These are phyloP conservation scores for Phytophthora fragariae DNA, from an alignment of 352 stramenopile species.

Conservation along the genomic window DNA sequence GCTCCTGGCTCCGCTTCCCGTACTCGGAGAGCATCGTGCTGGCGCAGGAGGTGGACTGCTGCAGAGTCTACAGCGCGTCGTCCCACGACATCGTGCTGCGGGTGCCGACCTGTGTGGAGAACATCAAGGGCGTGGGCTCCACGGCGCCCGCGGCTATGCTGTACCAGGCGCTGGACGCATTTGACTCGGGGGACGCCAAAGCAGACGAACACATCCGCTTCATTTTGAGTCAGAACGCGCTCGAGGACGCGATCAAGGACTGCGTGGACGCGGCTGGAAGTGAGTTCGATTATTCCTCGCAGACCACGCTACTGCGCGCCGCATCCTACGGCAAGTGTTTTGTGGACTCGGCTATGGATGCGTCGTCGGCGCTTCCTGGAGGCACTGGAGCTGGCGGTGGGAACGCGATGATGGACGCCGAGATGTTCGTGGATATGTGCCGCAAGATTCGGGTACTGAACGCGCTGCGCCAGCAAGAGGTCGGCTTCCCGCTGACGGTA, in stretches of 20 bases:
- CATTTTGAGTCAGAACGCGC: constrained; percentile 80
- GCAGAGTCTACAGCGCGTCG: constrained; percentile 73
- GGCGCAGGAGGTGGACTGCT: constrained; percentile 75
- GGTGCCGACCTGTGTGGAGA: constrained; percentile 85
- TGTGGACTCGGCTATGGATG: constrained; percentile 71
- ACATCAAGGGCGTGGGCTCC: constrained; percentile 89
- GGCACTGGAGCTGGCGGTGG: constrained; percentile 21
- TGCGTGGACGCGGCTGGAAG: constrained; percentile 87
- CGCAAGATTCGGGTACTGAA: constrained; percentile 93
- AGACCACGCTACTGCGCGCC: constrained; percentile 84
- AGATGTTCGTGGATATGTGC: constrained; percentile 91
- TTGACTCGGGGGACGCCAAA: constrained; percentile 88
- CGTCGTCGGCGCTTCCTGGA: constrained; percentile 33
- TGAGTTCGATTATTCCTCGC: constrained; percentile 86
- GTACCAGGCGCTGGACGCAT: constrained; percentile 91
- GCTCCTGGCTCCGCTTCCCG: constrained; percentile 86
- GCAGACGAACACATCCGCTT: constrained; percentile 91
- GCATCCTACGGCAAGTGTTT: constrained; percentile 93
- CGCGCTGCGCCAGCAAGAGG: constrained; percentile 76
- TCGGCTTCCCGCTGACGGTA: constrained; percentile 87
- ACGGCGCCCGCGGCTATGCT: constrained; percentile 90
- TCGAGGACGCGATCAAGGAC: constrained; percentile 89
- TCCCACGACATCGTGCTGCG: constrained; percentile 88
- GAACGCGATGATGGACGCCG: constrained; percentile 61
- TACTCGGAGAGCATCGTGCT: constrained; percentile 83